A percentile compares a stretch with the other conserved stretches of the same genome.
These are phyloP conservation scores for Ophiostoma quercus DNA, from an alignment of 2,329 filamentous ascomycete species.

Conservation along the genomic window DNA sequence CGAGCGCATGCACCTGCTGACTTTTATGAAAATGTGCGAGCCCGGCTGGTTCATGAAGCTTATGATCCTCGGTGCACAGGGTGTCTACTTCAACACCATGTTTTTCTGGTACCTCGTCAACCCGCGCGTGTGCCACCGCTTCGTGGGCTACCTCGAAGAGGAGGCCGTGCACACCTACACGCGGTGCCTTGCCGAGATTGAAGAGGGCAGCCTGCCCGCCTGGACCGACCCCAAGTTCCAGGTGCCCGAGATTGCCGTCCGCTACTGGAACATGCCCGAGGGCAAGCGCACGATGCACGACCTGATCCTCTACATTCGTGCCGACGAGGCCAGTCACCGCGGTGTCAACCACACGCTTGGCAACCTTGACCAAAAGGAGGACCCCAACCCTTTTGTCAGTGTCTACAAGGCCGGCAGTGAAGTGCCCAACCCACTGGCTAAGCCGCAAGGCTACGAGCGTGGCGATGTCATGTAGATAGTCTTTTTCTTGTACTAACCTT, in stretches of 20 bases:
- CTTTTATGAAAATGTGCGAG: constrained; percentile 76
- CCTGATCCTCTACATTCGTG: constrained; percentile 79
- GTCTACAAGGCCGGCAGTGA: constrained; percentile 65
- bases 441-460: constrained; percentile 74
- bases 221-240: constrained; percentile 67
- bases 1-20: constrained; percentile 85
- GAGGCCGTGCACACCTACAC: constrained; percentile 96
- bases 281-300: constrained; percentile 77
- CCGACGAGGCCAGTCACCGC: constrained; percentile 71
- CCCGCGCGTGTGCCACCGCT: constrained; percentile 84
- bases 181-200: constrained; percentile 78
- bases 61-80: constrained; percentile 87
- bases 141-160: constrained; percentile 95
- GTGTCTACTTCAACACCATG: constrained; percentile 92
- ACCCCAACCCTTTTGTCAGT: constrained; percentile 89
- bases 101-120: constrained; percentile 85
- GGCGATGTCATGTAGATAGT: constrained; percentile 60
- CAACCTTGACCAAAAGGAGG: constrained; percentile 76
- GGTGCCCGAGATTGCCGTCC: constrained; percentile 82
- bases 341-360: constrained; percentile 94
- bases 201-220: constrained; percentile 72
- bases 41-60: constrained; percentile 80
- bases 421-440: constrained; percentile 61
- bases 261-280: constrained; percentile 94
- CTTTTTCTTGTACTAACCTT: background rate